Conservation (phyloP, 1,284 basidiomycete genomes). For the Taiwanofungus camphoratus region DNA sequence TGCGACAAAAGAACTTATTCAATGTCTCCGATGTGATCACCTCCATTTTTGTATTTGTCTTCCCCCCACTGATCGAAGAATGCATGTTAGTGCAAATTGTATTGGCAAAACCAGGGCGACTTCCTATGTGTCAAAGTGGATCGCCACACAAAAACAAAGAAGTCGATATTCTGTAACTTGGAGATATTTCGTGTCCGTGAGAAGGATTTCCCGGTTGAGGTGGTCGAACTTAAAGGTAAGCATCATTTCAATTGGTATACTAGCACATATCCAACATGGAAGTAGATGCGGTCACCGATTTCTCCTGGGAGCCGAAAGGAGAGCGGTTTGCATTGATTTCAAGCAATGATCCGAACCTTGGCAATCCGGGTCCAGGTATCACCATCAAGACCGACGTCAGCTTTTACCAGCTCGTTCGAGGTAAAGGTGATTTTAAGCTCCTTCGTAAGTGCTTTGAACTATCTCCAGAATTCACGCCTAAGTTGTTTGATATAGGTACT, state of each 20-base stretch:
- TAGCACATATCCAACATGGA: conserved; percentile 5
- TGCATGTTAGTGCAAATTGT: conserved; percentile 81
- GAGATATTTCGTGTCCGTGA: conserved; percentile 98
- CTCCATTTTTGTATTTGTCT: conserved; percentile 23
- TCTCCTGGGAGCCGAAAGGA: conserved; percentile 98
- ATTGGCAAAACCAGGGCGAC: conserved; percentile 99
- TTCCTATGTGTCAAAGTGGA: conserved; percentile 99
- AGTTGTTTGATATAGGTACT: conserved; percentile 38
- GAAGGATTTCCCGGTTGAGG: conserved; percentile 98
- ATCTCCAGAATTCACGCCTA: conserved; percentile 1
- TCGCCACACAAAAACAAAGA: conserved; percentile 98
- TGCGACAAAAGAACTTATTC: conserved; percentile 97
- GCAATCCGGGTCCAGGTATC: conserved; percentile 83
- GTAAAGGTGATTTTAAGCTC: conserved; percentile 92
- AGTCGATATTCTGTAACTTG: conserved; percentile 97
- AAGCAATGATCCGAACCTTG: conserved; percentile 90
- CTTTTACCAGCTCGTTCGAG: conserved; percentile 93
- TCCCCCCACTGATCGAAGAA: neutral
- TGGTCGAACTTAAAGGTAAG: conserved; percentile 91
- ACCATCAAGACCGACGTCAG: conserved; percentile 95
- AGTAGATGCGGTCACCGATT: conserved; percentile 90
- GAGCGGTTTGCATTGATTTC: conserved; percentile 96
- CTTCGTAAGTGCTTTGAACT: conserved; percentile 53
- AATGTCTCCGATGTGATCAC: conserved; percentile 88
- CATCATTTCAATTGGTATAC: too few relatives aligned